A percentile compares a stretch with the other conserved stretches of the same genome.
Conservation (phyloP, 495 filamentous ascomycete genomes). For the Trichoderma asperelloides region DNA sequence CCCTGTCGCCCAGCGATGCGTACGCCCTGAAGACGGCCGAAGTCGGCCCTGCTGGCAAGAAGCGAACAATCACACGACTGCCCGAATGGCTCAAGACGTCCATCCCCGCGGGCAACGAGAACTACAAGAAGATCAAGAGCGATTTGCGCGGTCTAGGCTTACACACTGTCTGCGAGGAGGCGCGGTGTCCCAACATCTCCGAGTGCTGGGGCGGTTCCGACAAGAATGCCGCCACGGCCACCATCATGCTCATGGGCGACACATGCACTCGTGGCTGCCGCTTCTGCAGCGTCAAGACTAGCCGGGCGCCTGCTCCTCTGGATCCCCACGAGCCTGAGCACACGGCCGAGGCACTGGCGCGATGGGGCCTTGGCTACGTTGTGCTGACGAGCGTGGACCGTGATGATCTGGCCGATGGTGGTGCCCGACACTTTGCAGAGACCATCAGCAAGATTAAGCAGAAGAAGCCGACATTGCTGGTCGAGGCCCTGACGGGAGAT, state of each 20-base stretch:
- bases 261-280: constrained; percentile 95
- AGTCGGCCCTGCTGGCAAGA: constrained; percentile 72
- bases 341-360: constrained; percentile 81
- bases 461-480: constrained; percentile 74
- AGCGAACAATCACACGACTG: constrained; percentile 80
- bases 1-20: constrained; percentile 45
- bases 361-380: constrained; percentile 94
- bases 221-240: constrained; percentile 87
- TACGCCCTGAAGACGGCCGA: constrained; percentile 67
- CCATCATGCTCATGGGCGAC: constrained; percentile 99
- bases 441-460: constrained; percentile 90
- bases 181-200: constrained; percentile 91
- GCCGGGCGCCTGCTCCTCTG: constrained; percentile 63
- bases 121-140: constrained; percentile 88
- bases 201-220: constrained; percentile 92
- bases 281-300: constrained; percentile 95
- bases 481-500: constrained; percentile 94
- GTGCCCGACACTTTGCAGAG: constrained; percentile 85
- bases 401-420: constrained; percentile 84
- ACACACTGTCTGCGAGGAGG: constrained; percentile 97
- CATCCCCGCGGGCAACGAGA: constrained; percentile 63
- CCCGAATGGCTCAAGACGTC: constrained; percentile 95
- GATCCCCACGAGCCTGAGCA: constrained; percentile 96
- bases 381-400: constrained; percentile 90
- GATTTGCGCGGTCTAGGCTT: constrained; percentile 83